A percentile compares a stretch with the other conserved stretches of the same genome.
Conservation (phyloP, 352 stramenopile species). For the Phytopythium oedochilum region DNA sequence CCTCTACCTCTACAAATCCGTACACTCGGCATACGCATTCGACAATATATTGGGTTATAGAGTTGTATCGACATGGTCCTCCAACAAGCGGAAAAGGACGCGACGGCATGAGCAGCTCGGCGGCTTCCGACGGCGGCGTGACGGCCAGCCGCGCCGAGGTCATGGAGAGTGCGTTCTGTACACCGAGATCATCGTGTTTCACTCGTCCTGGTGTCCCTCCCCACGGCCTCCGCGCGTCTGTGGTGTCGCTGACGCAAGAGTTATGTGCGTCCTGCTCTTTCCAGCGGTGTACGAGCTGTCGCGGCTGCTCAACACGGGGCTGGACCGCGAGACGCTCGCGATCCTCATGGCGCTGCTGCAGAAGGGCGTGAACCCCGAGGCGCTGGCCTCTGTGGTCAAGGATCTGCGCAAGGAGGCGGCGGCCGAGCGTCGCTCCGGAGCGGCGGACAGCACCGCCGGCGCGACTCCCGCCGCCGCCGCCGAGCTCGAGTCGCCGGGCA, state of each 20-base stretch:
- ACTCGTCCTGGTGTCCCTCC: not conserved
- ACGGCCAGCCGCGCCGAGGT: constrained; percentile 45
- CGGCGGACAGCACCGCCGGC: constrained; percentile 5
- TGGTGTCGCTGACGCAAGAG: not conserved
- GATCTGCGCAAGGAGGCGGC: constrained; percentile 77
- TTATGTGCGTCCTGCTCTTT: not conserved
- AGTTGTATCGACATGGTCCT: no score
- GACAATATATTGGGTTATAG: not conserved
- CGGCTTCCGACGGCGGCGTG: constrained; percentile 18
- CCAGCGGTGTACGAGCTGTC: constrained; percentile 89
- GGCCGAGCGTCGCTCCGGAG: not conserved
- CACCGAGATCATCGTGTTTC: no score
- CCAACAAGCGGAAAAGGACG: not conserved
- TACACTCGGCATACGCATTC: not conserved
- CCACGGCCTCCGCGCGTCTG: no score
- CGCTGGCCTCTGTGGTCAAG: constrained; percentile 85
- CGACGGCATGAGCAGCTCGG: not conserved
- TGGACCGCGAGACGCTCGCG: constrained; percentile 85
- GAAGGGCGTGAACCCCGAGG: constrained; percentile 89
- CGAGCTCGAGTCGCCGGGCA: constrained; percentile 12
- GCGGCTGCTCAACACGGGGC: constrained; percentile 85
- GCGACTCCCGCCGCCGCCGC: not conserved
- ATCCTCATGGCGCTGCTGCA: constrained; percentile 87
- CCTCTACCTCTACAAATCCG: not conserved
- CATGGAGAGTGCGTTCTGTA: constrained; percentile 43